These are phyloP conservation scores for Rasamsonia emersonii DNA, from an alignment of 2,329 filamentous ascomycete genomes.

Conservation along the genomic window DNA sequence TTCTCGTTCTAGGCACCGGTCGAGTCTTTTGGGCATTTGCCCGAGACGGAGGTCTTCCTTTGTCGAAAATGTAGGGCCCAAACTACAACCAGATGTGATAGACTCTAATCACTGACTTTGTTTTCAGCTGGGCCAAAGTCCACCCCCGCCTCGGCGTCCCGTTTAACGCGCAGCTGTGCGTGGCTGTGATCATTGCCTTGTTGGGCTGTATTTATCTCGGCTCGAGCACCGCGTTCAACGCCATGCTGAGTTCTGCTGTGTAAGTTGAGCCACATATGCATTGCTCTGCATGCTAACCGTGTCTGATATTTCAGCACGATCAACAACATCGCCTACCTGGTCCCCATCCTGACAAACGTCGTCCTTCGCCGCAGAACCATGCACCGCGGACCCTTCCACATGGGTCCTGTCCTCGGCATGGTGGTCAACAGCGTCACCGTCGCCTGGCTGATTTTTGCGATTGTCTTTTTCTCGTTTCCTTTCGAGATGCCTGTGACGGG, in stretches of 20 bases:
- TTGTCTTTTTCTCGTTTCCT: constrained; percentile 43
- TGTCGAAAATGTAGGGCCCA: constrained; percentile 18
- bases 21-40: constrained; percentile 53
- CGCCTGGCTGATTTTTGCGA: constrained; percentile 41
- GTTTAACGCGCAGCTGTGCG: constrained; percentile 48
- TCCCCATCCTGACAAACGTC: constrained; percentile 41
- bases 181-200: constrained; percentile 43
- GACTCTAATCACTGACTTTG: too few species aligned
- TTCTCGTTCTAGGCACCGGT: constrained; percentile 39
- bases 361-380: constrained; percentile 36
- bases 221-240: constrained; percentile 58
- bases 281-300: too few species aligned
- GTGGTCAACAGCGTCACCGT: constrained; percentile 38
- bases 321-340: constrained; percentile 39
- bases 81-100: too few species aligned
- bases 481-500: constrained; percentile 27
- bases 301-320: constrained; percentile 32
- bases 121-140: constrained; percentile 39
- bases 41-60: constrained; percentile 40
- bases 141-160: constrained; percentile 34
- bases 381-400: constrained; percentile 37
- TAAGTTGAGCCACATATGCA: too few species aligned
- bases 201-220: constrained; percentile 59
- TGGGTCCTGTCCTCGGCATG: constrained; percentile 33
- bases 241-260: constrained; percentile 28